These are phyloP conservation scores for Lentinula lateritia DNA, from an alignment of 768 basidiomycete species.

Conservation along the genomic window DNA sequence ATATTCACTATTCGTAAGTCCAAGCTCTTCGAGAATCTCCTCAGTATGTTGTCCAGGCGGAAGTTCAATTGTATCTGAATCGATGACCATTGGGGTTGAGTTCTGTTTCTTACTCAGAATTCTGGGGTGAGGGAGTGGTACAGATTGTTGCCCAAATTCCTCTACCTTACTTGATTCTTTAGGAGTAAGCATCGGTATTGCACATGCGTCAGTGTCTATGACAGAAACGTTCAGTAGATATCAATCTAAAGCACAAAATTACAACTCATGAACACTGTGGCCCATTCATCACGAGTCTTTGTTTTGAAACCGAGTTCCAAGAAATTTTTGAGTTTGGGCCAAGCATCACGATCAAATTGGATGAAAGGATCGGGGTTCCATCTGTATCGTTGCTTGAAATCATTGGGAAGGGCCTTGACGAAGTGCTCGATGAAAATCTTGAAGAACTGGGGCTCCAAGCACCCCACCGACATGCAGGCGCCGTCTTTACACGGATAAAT, in stretches of 20 bases:
- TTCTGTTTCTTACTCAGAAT: constrained; percentile 14
- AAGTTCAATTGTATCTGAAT: not conserved
- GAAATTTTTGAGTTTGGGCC: constrained; percentile 54
- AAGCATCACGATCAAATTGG: constrained; percentile 43
- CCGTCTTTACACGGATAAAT: constrained; percentile 71
- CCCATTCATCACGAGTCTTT: constrained; percentile 65
- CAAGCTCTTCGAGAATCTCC: constrained; percentile 4
- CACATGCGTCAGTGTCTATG: constrained; percentile 68
- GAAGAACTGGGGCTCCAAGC: constrained; percentile 73
- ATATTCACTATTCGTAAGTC: not conserved
- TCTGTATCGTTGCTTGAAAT: constrained; percentile 35
- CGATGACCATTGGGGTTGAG: not conserved
- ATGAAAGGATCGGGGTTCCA: constrained; percentile 50
- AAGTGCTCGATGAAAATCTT: constrained; percentile 53
- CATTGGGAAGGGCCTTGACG: constrained; percentile 41
- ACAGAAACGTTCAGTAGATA: not conserved
- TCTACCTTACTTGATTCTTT: constrained; percentile 50
- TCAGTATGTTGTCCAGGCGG: not conserved
- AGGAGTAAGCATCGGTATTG: constrained; percentile 61
- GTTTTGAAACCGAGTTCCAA: constrained; percentile 57
- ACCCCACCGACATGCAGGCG: constrained; percentile 72
- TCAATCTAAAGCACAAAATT: not conserved
- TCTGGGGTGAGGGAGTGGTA: constrained; percentile 51
- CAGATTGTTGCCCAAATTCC: constrained; percentile 21
- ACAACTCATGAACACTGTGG: constrained; percentile 56